Percentiles rank a stretch among this genome's conserved stretches.
Evolutionary conservation across 805 yeast species (phyloP).

Genomic region (Ogataea nakhonphanomensis): DNA sequence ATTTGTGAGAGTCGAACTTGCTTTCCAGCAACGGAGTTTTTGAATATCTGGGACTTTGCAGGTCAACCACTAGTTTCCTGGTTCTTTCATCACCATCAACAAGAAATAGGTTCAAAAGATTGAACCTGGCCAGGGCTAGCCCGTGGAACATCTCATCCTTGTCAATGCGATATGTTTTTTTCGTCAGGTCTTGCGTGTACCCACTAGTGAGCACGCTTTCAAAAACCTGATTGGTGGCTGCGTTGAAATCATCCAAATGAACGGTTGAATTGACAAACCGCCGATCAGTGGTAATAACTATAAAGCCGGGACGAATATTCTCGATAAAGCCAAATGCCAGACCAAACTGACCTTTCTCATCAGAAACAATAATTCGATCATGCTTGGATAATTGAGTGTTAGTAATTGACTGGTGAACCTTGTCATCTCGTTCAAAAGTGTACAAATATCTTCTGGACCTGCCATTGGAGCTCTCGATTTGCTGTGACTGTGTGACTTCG

Average conservation of each 20-base stretch:
- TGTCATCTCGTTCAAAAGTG: constrained; percentile 42
- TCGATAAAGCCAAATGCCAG: constrained; percentile 61
- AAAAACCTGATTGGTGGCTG: constrained; percentile 45
- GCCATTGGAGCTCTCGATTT: constrained; percentile 18
- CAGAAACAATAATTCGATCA: constrained; percentile 74
- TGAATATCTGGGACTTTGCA: constrained; percentile 43
- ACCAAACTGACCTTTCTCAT: constrained; percentile 74
- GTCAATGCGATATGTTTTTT: constrained; percentile 60
- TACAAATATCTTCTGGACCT: constrained; percentile 37
- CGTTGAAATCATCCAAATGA: constrained; percentile 41
- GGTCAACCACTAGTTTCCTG: constrained; percentile 52
- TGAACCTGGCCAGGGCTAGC: constrained; percentile 71
- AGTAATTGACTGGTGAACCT: constrained; percentile 21
- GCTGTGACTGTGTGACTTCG: constrained; percentile 35
- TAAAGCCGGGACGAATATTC: constrained; percentile 37
- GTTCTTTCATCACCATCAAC: constrained; percentile 41
- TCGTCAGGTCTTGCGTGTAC: constrained; percentile 10
- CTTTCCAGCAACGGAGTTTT: constrained; percentile 23
- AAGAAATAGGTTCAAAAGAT: constrained; percentile 65
- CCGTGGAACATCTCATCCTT: constrained; percentile 75
- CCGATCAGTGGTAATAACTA: constrained; percentile 53
- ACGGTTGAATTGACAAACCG: constrained; percentile 41
- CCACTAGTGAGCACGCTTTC: constrained; percentile 41
- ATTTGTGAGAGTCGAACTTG: constrained; percentile 23
- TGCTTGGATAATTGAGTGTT: constrained; percentile 48